Conservation (phyloP, 176 grass and related monocot species). For the Poa pratensis region DNA sequence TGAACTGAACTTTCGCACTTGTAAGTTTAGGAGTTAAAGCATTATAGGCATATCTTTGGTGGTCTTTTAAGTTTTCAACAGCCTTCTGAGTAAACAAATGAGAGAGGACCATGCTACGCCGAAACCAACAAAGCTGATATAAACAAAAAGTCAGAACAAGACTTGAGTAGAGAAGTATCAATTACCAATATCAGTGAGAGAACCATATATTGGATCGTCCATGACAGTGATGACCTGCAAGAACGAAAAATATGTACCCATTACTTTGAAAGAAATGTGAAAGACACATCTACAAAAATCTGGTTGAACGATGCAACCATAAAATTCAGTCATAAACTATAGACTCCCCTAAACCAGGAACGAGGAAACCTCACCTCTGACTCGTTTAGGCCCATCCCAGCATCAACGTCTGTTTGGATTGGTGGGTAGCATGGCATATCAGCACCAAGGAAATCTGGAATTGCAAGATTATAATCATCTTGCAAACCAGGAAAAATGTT, state of each 20-base stretch:
- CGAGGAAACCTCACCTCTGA: slow-evolving; percentile 48
- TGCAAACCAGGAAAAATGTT: slow-evolving; percentile 72
- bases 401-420: slow-evolving; percentile 70
- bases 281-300: not conserved
- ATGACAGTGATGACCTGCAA: slow-evolving; percentile 66
- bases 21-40: not conserved
- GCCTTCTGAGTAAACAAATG: not conserved
- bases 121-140: slow-evolving; percentile 13
- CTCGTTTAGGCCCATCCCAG: slow-evolving; percentile 61
- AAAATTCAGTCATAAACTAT: not conserved
- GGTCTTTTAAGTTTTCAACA: slow-evolving; percentile 18
- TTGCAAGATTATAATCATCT: slow-evolving; percentile 71
- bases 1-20: not conserved
- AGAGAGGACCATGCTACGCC: not conserved
- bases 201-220: slow-evolving; percentile 79
- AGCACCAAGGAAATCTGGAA: slow-evolving; percentile 89
- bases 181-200: slow-evolving; percentile 79
- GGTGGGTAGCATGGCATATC: slow-evolving; percentile 76
- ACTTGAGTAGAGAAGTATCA: slow-evolving; percentile 20
- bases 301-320: not conserved
- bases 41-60: not conserved
- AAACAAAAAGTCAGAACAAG: not conserved
- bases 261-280: slow-evolving; percentile 28
- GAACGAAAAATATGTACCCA: slow-evolving; percentile 30
- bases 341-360: slow-evolving; percentile 15